phyloP scores from a whole-genome alignment of 495 filamentous ascomycete species.

The Chaetomium cochliodes region DNA sequence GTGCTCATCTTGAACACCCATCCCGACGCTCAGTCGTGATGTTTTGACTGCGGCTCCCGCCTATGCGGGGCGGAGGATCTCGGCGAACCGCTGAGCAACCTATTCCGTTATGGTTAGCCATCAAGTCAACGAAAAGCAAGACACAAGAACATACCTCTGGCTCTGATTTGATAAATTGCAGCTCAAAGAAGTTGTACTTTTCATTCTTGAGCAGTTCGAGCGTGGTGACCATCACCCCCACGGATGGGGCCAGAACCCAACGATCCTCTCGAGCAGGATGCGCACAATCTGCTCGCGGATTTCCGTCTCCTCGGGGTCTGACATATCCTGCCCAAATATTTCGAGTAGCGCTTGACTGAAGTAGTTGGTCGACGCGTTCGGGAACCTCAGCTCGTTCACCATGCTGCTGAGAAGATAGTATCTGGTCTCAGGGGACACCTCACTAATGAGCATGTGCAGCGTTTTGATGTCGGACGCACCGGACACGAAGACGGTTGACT shows the following conservation, averaged over 20 bases:
- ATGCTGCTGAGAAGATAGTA: conserved; percentile 84
- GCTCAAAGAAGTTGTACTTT: conserved; percentile 83
- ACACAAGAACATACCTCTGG: conserved; percentile 63
- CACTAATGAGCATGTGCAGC: conserved; percentile 70
- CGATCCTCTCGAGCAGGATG: conserved; percentile 79
- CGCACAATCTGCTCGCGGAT: conserved; percentile 87
- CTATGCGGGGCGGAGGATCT: conserved; percentile 15
- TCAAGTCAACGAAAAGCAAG: conserved; percentile 7
- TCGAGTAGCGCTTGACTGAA: conserved; percentile 86
- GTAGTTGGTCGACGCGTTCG: conserved; percentile 87
- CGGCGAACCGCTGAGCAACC: conserved; percentile 43
- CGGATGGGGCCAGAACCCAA: conserved; percentile 89
- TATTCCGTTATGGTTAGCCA: conserved; percentile 29
- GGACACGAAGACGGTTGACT: conserved; percentile 60
- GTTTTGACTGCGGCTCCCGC: background rate
- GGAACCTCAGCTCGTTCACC: conserved; percentile 86
- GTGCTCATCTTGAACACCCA: background rate
- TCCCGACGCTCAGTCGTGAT: background rate
- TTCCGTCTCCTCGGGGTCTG: conserved; percentile 74
- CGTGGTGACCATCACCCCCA: conserved; percentile 93
- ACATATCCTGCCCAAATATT: conserved; percentile 75
- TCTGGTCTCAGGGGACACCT: conserved; percentile 70
- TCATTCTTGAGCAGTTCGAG: conserved; percentile 89
- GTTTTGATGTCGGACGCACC: conserved; percentile 72
- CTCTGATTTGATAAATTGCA: conserved; percentile 84